Conservation (phyloP, 768 basidiomycete species). For the Pleurotus sapidus region DNA sequence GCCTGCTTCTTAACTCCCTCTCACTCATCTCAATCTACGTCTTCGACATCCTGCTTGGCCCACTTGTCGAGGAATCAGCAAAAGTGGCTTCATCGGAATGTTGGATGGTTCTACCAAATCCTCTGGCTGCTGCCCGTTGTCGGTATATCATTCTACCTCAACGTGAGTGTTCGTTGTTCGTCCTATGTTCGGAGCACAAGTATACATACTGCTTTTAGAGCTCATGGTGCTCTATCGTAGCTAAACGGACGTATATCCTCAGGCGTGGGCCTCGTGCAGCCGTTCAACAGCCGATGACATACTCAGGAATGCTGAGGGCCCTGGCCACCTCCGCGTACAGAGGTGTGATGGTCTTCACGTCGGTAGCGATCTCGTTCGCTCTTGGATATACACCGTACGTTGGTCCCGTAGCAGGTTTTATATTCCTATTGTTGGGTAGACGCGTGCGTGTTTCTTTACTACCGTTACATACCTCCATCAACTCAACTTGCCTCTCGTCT, state of each 20-base stretch:
- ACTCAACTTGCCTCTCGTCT: not conserved
- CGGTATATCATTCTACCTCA: slow-evolving; percentile 75
- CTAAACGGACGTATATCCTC: slow-evolving; percentile 70
- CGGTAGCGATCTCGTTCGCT: slow-evolving; percentile 63
- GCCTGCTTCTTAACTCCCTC: slow-evolving; percentile 66
- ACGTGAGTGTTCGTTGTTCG: slow-evolving; percentile 45
- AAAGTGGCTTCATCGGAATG: slow-evolving; percentile 67
- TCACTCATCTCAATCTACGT: slow-evolving; percentile 71
- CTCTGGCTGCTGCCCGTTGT: slow-evolving; percentile 82
- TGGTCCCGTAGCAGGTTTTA: slow-evolving; percentile 59
- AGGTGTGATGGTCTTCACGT: slow-evolving; percentile 77
- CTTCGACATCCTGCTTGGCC: slow-evolving; percentile 71
- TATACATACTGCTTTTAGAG: slow-evolving; percentile 39
- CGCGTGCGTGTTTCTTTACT: slow-evolving; percentile 53
- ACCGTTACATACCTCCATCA: not conserved
- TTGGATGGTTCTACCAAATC: slow-evolving; percentile 73
- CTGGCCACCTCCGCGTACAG: slow-evolving; percentile 82
- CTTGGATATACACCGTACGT: slow-evolving; percentile 62
- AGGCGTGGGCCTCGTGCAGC: slow-evolving; percentile 63
- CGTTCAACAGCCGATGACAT: slow-evolving; percentile 52
- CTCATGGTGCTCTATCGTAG: slow-evolving; percentile 75
- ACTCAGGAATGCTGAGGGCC: slow-evolving; percentile 67
- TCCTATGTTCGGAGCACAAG: not conserved
- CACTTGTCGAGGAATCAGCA: slow-evolving; percentile 58
- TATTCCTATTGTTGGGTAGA: slow-evolving; percentile 88